A percentile compares a stretch with the other conserved stretches of the same genome.
Conservation (phyloP, 2,329 filamentous ascomycete species). For the Xylaria sp. region DNA sequence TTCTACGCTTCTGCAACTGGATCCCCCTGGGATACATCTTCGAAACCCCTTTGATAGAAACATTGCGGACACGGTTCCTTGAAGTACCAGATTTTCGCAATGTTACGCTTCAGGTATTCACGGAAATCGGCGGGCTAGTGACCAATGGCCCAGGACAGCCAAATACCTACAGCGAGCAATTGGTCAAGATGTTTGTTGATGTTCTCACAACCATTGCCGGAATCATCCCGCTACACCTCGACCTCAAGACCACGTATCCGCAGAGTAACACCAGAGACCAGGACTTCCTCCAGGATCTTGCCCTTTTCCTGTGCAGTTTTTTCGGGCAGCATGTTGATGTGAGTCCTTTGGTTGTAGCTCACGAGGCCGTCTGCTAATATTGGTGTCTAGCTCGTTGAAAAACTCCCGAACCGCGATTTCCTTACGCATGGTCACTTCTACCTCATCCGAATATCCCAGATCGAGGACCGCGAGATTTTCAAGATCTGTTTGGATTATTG, state of each 20-base stretch:
- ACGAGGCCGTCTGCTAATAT: conserved; percentile 35
- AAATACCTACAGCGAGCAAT: conserved; percentile 89
- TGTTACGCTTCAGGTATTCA: conserved; percentile 94
- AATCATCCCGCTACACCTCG: conserved; percentile 90
- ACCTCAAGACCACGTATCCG: conserved; percentile 90
- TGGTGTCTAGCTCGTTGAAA: conserved; percentile 80
- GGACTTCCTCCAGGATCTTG: conserved; percentile 96
- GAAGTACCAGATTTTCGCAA: conserved; percentile 96
- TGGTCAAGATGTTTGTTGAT: conserved; percentile 98
- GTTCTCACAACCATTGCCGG: conserved; percentile 91
- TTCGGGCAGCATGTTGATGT: conserved; percentile 92
- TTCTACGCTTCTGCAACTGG: conserved; percentile 98
- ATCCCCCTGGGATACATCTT: conserved; percentile 99
- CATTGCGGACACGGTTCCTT: conserved; percentile 89
- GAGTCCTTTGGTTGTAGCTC: conserved; percentile 44
- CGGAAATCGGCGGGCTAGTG: conserved; percentile 94
- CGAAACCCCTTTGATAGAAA: conserved; percentile 96
- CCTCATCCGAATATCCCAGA: conserved; percentile 96
- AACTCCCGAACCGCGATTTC: conserved; percentile 93
- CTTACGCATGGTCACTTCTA: conserved; percentile 98
- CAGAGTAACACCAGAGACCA: conserved; percentile 93
- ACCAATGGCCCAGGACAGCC: conserved; percentile 76
- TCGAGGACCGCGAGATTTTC: conserved; percentile 98
- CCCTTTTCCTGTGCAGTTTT: conserved; percentile 96
- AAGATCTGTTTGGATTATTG: conserved; percentile 99